These are phyloP conservation scores for sorghum (Sorghum bicolor) DNA, from an alignment of 176 grass and related monocot genomes.

Conservation along the genomic window DNA sequence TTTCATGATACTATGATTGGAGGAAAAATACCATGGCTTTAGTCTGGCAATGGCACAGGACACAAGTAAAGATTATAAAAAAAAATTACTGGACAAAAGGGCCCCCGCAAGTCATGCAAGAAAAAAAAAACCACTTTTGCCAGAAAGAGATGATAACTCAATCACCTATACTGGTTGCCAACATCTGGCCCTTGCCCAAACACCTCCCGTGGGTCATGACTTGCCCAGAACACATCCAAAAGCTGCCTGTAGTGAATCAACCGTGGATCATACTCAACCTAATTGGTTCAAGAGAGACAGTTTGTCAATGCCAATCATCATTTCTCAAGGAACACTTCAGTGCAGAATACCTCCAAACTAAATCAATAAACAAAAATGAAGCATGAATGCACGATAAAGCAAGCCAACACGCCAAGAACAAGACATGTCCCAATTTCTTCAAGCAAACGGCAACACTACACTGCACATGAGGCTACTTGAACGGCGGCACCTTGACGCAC, in stretches of 20 bases:
- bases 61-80: background rate
- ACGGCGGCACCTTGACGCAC: conserved; percentile 62
- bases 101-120: background rate
- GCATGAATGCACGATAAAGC: background rate
- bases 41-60: background rate
- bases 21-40: background rate
- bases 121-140: background rate
- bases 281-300: background rate
- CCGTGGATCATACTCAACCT: conserved; percentile 85
- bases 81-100: background rate
- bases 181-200: conserved; percentile 99
- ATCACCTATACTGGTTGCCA: conserved; percentile 89
- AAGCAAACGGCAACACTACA: background rate
- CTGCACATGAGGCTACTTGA: background rate
- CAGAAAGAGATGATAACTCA: background rate
- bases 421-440: background rate
- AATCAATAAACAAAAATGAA: background rate
- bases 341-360: background rate
- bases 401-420: background rate
- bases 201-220: conserved; percentile 83
- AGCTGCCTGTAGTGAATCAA: conserved; percentile 83
- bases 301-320: background rate
- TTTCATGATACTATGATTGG: background rate
- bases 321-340: background rate
- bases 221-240: conserved; percentile 86